These are phyloP conservation scores for Alternaria sp. DNA, from an alignment of 2,329 filamentous ascomycete species.

Conservation along the genomic window DNA sequence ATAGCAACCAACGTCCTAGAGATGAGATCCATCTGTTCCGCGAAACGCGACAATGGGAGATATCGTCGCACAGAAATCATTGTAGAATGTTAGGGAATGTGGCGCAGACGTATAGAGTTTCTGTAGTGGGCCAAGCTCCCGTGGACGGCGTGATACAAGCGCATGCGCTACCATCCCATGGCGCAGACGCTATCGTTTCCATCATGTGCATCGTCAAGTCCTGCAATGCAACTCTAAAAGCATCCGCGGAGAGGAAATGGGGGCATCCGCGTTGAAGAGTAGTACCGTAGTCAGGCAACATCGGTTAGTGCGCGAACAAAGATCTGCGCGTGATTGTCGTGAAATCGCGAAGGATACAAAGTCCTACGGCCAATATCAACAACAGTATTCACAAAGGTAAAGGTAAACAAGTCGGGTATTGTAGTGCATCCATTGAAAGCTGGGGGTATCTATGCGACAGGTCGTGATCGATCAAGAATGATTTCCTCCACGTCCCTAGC, in stretches of 20 bases:
- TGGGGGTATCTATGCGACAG: constrained; percentile 35
- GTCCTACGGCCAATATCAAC: background rate
- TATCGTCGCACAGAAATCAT: too few relatives aligned
- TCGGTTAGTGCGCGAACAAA: too few relatives aligned
- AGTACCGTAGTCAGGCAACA: background rate
- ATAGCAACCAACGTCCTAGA: too few relatives aligned
- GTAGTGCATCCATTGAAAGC: constrained; percentile 26
- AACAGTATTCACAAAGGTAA: background rate
- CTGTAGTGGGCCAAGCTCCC: too few relatives aligned
- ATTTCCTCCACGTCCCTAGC: constrained; percentile 15
- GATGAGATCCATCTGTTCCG: too few relatives aligned
- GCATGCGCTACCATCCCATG: too few relatives aligned
- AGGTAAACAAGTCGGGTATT: constrained; percentile 3
- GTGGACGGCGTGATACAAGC: too few relatives aligned
- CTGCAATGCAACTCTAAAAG: background rate
- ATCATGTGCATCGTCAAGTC: background rate
- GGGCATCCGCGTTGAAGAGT: background rate
- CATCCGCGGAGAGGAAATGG: background rate
- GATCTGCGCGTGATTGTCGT: background rate
- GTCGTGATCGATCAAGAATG: constrained; percentile 25
- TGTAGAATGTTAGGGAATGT: too few relatives aligned
- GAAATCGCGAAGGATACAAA: background rate
- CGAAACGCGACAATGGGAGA: too few relatives aligned
- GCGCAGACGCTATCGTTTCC: background rate
- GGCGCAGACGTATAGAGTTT: too few relatives aligned